Evolutionary conservation across 139 green algal genomes (phyloP), one percentile per base, ranked within the genome.

Genomic region (Chlamydomonas schloesseri): DNA sequence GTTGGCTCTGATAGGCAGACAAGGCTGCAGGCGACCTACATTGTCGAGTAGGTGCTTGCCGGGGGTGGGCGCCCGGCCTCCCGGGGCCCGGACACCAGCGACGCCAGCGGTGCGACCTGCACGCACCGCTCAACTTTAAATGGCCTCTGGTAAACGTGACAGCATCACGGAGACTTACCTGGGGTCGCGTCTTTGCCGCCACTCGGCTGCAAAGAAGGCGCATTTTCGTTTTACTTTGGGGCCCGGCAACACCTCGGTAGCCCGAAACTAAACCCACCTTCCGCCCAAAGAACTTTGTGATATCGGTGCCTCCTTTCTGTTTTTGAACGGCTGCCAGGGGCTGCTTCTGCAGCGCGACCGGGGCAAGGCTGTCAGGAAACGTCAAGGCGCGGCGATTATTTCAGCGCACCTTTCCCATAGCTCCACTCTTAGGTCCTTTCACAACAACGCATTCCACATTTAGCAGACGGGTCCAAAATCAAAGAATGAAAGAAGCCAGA

Each of bases 41-140:
- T 85, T 85, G 46, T 85, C 79, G 13, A 85, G 79, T 0, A 85
- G 33, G 28, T 85, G 65, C 46, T 76, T 85, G 31, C 67, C 64
- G n/a, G 79, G 79, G 8, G 79, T 85, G 2, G 64, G 60, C 3
- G 47, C 23, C 29, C 67, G 23, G 1, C 67, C 47, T 3, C 26
- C 67, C 11, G 79, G 47, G 6, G 10, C 11, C 47, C 79, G 79
- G 47, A 55, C 42, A 10, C 46, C 79, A 11, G 78, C 78, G 21
- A 65, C 62, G 53, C 42, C 42, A 8, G 42, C 8, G 42, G 42
- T 50, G 42, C 42, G 42, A 8, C 42, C 42, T 50, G 42, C 42
- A 8, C 42, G 42, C 42, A 13, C 42, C 5, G 42, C 6, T 50
- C 42, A 50, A 13, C 42, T 50, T 50, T n/a, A n/a, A n/a, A n/a